Evolutionary conservation across 306 rosid genomes (phyloP).

Genomic region (Fragaria iinumae): DNA sequence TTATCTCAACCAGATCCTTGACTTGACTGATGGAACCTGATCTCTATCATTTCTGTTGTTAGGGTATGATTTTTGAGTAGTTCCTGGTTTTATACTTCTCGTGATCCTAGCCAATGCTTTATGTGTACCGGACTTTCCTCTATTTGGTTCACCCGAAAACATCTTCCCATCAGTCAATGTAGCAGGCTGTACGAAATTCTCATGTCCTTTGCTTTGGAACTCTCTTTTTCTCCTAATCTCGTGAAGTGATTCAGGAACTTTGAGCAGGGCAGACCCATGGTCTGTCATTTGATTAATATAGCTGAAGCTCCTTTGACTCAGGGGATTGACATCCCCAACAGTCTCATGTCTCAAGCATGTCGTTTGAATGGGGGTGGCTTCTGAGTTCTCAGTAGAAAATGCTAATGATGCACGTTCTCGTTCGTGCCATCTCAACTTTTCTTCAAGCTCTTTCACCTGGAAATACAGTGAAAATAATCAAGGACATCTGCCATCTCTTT

Average conservation of each 20-base stretch:
- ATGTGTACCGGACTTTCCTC: neutral
- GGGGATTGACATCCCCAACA: neutral
- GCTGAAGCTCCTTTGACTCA: neutral
- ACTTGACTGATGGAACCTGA: slow-evolving; percentile 17
- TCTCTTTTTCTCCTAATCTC: slow-evolving; percentile 21
- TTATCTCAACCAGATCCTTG: slow-evolving; percentile 19
- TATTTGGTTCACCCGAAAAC: neutral
- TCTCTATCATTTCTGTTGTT: slow-evolving; percentile 10
- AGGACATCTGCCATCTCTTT: neutral
- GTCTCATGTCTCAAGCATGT: slow-evolving; percentile 11
- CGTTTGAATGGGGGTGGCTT: neutral
- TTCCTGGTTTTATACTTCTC: slow-evolving; percentile 18
- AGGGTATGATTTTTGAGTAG: neutral
- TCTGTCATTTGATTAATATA: slow-evolving; percentile 2
- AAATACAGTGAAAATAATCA: neutral
- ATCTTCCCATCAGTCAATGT: slow-evolving; percentile 7
- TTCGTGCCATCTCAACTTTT: slow-evolving; percentile 14
- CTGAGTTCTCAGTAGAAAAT: slow-evolving; percentile 7
- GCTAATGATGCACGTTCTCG: neutral
- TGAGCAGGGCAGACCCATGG: slow-evolving; percentile 19
- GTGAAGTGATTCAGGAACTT: slow-evolving; percentile 20
- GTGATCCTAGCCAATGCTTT: slow-evolving; percentile 23
- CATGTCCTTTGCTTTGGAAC: slow-evolving; percentile 16
- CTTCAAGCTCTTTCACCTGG: slow-evolving; percentile 22
- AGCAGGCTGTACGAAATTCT: slow-evolving; percentile 10